Conservation (phyloP, 2,329 filamentous ascomycete genomes). For the Didymellaceae sp. region DNA sequence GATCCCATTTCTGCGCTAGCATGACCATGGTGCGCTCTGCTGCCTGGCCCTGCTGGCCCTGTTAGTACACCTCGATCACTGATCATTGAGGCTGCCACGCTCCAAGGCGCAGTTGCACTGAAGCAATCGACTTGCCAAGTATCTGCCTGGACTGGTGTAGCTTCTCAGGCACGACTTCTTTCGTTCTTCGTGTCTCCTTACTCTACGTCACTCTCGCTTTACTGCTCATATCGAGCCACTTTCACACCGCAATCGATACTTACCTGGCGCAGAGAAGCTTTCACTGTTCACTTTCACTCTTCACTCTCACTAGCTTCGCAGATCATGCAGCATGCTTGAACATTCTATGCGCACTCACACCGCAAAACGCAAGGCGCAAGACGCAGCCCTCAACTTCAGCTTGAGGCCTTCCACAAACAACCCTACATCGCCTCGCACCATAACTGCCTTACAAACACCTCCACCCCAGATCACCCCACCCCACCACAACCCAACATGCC, state of each 20-base stretch:
- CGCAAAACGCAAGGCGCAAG: too few species aligned
- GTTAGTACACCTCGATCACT: neutral
- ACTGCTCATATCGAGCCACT: neutral
- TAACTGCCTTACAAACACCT: neutral
- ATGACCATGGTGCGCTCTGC: slow-evolving; percentile 13
- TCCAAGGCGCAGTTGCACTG: slow-evolving; percentile 20
- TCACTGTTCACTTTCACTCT: too few species aligned
- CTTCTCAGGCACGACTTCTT: slow-evolving; percentile 1
- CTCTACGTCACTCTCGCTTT: neutral
- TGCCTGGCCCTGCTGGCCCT: slow-evolving; percentile 31
- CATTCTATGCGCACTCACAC: too few species aligned
- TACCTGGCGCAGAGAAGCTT: too few species aligned
- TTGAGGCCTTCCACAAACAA: too few species aligned
- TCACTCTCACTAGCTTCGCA: too few species aligned
- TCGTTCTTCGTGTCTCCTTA: neutral
- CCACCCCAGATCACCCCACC: slow-evolving; percentile 5
- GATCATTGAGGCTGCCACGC: neutral
- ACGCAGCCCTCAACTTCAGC: too few species aligned
- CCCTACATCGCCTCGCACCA: too few species aligned
- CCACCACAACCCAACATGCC: slow-evolving; percentile 60
- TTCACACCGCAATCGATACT: neutral
- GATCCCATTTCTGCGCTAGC: slow-evolving; percentile 8
- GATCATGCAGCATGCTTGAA: too few species aligned
- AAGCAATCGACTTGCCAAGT: slow-evolving; percentile 20
- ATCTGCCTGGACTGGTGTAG: slow-evolving; percentile 7